These are phyloP conservation scores for Fusarium sp. DNA, from an alignment of 2,329 filamentous ascomycete species.

Conservation along the genomic window DNA sequence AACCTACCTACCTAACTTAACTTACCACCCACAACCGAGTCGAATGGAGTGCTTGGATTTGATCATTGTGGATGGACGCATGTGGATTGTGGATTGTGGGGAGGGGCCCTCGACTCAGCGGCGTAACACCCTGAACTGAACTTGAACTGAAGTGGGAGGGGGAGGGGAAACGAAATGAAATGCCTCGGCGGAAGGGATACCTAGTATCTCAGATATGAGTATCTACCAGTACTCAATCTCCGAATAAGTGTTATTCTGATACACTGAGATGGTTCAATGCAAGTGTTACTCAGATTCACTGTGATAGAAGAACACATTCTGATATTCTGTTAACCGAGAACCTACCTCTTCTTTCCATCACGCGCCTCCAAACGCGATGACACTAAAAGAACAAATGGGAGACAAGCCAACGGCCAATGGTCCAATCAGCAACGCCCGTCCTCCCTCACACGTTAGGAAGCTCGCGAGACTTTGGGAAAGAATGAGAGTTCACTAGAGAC, in stretches of 20 bases:
- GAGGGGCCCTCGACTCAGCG: slow-evolving; percentile 24
- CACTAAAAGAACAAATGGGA: slow-evolving; percentile 12
- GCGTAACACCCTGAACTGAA: slow-evolving; percentile 5
- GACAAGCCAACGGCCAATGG: neutral
- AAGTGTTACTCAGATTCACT: neutral
- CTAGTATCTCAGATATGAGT: too few relatives aligned
- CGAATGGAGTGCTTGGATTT: slow-evolving; percentile 2
- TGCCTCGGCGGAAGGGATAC: slow-evolving; percentile 4
- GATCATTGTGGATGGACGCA: slow-evolving; percentile 9
- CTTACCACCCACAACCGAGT: slow-evolving; percentile 32
- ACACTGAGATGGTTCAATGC: too few relatives aligned
- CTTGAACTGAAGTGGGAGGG: slow-evolving; percentile 1
- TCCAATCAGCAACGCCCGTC: slow-evolving; percentile 13
- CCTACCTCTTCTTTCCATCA: slow-evolving; percentile 6
- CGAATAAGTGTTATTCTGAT: neutral
- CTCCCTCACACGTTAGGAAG: neutral
- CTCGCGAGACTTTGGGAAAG: too few relatives aligned
- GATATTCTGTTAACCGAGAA: neutral
- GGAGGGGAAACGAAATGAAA: slow-evolving; percentile 6
- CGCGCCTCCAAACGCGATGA: neutral
- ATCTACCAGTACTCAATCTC: neutral
- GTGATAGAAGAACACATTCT: neutral
- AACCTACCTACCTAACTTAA: slow-evolving; percentile 4
- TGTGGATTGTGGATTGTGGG: slow-evolving; percentile 33
- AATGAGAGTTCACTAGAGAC: slow-evolving; percentile 1